Base-by-base conservation (phyloP, 1,284 basidiomycete genomes). In the Moesziomyces parantarcticus region DNA sequence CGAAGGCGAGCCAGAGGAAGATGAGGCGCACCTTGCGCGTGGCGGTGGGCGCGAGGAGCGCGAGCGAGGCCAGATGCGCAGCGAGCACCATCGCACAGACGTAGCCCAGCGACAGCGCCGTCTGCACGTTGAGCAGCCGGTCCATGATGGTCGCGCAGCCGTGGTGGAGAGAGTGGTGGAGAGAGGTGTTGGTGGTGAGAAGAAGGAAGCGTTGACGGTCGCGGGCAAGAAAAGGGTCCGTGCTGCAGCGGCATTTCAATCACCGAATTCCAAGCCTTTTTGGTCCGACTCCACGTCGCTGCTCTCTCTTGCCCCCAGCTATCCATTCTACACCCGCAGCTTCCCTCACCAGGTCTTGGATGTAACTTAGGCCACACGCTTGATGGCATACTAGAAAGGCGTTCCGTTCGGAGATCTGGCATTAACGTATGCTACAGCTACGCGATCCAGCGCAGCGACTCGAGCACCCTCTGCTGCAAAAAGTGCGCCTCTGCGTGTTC, bases 1-100 rank as follows among this genome's bases (percentile, higher is more conserved):
- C 80, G 49, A 82, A 81, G n/a, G 68, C 59, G 25, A 82, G 75
- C 80, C 79, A 82, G 53, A 77, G 56, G 36, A 69, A 76, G 50
- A 76, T 71, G 49, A 40, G 20, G 26, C 53, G 59, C 8, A 59
- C 56, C 44, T 78, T 80, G 46, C 11, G 45, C 8, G 51, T 20
- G 7, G 47, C 39, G 22, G 21, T 18, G 10, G 49, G 13, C 1
- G 59, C 56, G 1, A 74, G 60, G 23, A 66, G 50, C 20, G 25
- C n/a, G 23, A 23, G 42, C 4, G 69, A 63, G 32, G 51, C 42
- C 18, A 74, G 14, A 51, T 65, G 41, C 42, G 67, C 76, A 13
- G 25, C 39, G 21, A 20, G 36, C 29, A 70, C 50, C 56, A 77
- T 71, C 13, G 47, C 50, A 18, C n/a, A 63, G 39, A 77, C 76